phyloP scores from a whole-genome alignment of 441 rosid species.

The Adansonia grandidieri region DNA sequence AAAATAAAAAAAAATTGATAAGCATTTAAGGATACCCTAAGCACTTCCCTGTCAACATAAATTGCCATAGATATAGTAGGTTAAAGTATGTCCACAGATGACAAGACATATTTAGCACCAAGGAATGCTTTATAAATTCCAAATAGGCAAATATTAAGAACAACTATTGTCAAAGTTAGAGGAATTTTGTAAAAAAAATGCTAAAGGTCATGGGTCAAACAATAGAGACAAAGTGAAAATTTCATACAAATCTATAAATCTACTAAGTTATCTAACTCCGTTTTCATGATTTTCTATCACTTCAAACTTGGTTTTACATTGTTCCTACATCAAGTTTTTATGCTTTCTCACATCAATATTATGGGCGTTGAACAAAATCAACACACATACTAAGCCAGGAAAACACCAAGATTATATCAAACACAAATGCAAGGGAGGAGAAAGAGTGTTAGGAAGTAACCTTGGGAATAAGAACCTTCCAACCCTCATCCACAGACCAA shows the following conservation, averaged over 20 bases:
- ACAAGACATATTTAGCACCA: constrained; percentile 1
- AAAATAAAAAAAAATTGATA: constrained; percentile 21
- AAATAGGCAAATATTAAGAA: neutral
- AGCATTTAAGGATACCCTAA: constrained; percentile 12
- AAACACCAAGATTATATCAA: constrained; percentile 7
- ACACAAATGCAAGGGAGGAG: neutral
- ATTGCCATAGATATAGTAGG: neutral
- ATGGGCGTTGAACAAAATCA: neutral
- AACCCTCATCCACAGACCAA: constrained; percentile 71
- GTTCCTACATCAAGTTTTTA: neutral
- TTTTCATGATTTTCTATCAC: constrained; percentile 16
- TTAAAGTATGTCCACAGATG: neutral
- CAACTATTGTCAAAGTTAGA: neutral
- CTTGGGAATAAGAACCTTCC: constrained; percentile 59
- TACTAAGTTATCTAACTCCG: neutral
- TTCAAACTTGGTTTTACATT: neutral
- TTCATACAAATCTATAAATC: neutral
- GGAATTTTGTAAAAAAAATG: neutral
- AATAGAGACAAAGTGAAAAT: neutral
- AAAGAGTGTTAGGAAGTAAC: constrained; percentile 25
- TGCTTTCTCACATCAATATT: neutral
- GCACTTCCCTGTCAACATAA: neutral
- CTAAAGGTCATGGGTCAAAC: constrained; percentile 1
- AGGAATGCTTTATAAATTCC: constrained; percentile 7
- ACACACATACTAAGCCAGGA: neutral